phyloP scores from a whole-genome alignment of 2,329 filamentous ascomycete species.

The Aspergillus tamarii region DNA sequence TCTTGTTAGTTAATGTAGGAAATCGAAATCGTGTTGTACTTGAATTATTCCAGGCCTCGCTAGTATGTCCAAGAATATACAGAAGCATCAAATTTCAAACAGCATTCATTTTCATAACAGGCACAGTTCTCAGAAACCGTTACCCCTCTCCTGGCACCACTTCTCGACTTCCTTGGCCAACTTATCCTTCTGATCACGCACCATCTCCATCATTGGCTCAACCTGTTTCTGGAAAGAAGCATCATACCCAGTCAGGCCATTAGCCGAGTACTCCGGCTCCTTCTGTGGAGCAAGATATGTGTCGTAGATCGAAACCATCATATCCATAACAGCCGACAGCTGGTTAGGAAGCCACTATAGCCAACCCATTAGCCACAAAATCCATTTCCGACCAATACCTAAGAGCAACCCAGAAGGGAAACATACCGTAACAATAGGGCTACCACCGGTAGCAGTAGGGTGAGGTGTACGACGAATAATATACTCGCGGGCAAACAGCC shows the following conservation, averaged over 20 bases:
- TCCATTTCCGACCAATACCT: neutral
- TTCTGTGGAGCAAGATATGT: slow-evolving; percentile 40
- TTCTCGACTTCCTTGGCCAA: slow-evolving; percentile 46
- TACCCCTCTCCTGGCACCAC: slow-evolving; percentile 51
- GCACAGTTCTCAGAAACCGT: slow-evolving; percentile 24
- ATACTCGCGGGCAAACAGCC: slow-evolving; percentile 53
- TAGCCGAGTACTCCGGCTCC: slow-evolving; percentile 22
- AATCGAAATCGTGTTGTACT: neutral
- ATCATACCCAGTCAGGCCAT: slow-evolving; percentile 28
- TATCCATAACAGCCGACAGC: slow-evolving; percentile 52
- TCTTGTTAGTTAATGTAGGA: neutral
- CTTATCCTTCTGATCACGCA: slow-evolving; percentile 38
- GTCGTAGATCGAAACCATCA: slow-evolving; percentile 52
- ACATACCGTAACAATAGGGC: slow-evolving; percentile 52
- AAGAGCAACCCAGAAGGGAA: neutral
- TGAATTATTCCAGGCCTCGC: neutral
- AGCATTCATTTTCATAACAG: neutral
- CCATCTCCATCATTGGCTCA: slow-evolving; percentile 42
- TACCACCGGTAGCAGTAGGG: slow-evolving; percentile 53
- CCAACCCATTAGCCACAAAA: slow-evolving; percentile 5
- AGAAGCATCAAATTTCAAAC: neutral
- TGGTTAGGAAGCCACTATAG: slow-evolving; percentile 52
- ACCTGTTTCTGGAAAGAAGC: slow-evolving; percentile 38
- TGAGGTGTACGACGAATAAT: slow-evolving; percentile 51
- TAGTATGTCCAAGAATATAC: neutral